Percentiles rank a stretch among this genome's conserved stretches.
phyloP scores from a whole-genome alignment of 768 basidiomycete genomes.

The Leccinum aurantiacum region DNA sequence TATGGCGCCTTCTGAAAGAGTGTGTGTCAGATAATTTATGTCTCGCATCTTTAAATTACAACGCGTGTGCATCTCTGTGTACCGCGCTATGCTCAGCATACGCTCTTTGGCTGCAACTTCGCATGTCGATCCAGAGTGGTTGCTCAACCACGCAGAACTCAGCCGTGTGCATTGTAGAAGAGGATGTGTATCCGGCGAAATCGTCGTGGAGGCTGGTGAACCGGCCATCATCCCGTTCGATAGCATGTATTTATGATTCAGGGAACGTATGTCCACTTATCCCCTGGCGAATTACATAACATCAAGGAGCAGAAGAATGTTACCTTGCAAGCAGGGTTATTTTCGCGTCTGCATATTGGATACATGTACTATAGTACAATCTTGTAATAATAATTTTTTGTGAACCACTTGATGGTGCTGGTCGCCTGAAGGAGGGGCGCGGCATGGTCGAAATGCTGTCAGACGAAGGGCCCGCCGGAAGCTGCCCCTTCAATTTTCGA shows the following conservation, averaged over 20 bases:
- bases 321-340: no score
- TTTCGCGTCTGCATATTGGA: no score
- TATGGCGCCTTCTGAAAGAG: slow-evolving; percentile 22
- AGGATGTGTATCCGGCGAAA: slow-evolving; percentile 6
- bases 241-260: background rate
- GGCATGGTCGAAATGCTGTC: no score
- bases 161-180: slow-evolving; percentile 29
- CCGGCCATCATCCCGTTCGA: background rate
- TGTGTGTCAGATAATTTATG: background rate
- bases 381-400: no score
- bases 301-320: background rate
- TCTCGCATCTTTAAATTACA: background rate
- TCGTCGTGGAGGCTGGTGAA: slow-evolving; percentile 7
- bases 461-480: no score
- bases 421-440: no score
- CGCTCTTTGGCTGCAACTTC: slow-evolving; percentile 42
- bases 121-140: slow-evolving; percentile 42
- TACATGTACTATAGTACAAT: no score
- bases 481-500: no score
- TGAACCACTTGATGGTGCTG: no score
- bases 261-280: background rate
- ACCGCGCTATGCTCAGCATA: slow-evolving; percentile 40
- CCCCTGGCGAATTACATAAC: no score
- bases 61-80: slow-evolving; percentile 24
- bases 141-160: slow-evolving; percentile 46